These are phyloP conservation scores for Sambucus nigra DNA, from an alignment of 129 eudicot species.

Conservation along the genomic window DNA sequence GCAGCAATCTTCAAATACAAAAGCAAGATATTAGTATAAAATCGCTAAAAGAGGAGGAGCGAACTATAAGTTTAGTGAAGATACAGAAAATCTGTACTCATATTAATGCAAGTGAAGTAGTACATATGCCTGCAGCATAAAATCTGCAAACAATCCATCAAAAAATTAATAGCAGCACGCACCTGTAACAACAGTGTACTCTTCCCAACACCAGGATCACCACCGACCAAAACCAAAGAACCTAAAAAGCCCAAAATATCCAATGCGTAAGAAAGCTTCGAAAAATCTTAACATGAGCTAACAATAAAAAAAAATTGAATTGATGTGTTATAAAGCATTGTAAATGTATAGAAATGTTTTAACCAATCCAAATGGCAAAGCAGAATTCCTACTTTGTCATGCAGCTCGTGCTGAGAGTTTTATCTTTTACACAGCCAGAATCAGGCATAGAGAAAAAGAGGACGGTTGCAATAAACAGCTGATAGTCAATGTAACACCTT, in stretches of 20 bases:
- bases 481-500: no score
- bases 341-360: no score
- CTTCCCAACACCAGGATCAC: slow-evolving; percentile 99
- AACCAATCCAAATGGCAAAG: no score
- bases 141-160: not conserved
- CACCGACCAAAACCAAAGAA: slow-evolving; percentile 84
- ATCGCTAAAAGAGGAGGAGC: not conserved
- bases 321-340: no score
- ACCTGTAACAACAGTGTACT: slow-evolving; percentile 92
- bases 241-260: slow-evolving; percentile 32
- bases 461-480: no score
- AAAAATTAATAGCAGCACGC: not conserved
- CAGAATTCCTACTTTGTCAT: no score
- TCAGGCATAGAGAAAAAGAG: no score
- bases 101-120: not conserved
- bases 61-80: not conserved
- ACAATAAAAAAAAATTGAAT: no score
- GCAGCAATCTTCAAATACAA: slow-evolving; percentile 60
- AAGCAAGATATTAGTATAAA: slow-evolving; percentile 7
- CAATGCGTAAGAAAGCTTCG: not conserved
- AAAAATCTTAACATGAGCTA: no score
- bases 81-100: slow-evolving; percentile 1
- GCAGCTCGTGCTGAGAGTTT: no score
- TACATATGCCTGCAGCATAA: not conserved
- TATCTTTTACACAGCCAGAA: no score